Evolutionary conservation across 768 basidiomycete genomes (phyloP).

Genomic region (Erythrobasidium yunnanense): DNA sequence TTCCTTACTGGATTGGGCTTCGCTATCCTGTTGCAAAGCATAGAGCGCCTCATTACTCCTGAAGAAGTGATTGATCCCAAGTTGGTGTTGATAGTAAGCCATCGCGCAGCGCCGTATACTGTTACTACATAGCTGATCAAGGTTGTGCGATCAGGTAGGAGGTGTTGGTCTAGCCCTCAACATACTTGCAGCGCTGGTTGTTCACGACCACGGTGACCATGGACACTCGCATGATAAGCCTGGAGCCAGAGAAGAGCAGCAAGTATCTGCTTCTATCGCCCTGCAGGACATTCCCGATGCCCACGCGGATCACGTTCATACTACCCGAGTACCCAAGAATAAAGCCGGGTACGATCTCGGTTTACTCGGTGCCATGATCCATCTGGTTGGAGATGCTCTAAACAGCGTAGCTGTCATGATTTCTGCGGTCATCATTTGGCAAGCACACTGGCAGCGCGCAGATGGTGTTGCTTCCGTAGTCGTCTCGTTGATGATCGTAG

Average conservation of each 20-base stretch:
- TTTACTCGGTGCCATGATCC: constrained; percentile 17
- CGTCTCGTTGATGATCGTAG: constrained; percentile 22
- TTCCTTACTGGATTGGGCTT: constrained; percentile 9
- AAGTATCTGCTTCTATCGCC: neutral
- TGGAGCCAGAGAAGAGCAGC: neutral
- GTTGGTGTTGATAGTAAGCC: constrained; percentile 5
- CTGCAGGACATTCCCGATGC: neutral
- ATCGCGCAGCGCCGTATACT: constrained; percentile 1
- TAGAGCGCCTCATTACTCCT: constrained; percentile 9
- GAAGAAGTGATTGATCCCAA: neutral
- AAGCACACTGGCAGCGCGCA: neutral
- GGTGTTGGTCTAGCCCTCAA: constrained; percentile 18
- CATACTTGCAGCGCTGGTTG: constrained; percentile 4
- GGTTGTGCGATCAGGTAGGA: no score
- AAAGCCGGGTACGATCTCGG: neutral
- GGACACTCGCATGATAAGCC: constrained; percentile 9
- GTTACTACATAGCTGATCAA: no score
- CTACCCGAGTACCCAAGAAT: neutral
- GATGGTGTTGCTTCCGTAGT: constrained; percentile 20
- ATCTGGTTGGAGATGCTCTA: constrained; percentile 23
- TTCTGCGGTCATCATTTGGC: constrained; percentile 13
- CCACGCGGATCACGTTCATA: constrained; percentile 2
- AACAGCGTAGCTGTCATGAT: constrained; percentile 25
- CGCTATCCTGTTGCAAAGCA: constrained; percentile 1
- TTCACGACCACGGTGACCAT: constrained; percentile 11